These are phyloP conservation scores for Populus trichocarpa DNA, from an alignment of 441 rosid species.

Conservation along the genomic window DNA sequence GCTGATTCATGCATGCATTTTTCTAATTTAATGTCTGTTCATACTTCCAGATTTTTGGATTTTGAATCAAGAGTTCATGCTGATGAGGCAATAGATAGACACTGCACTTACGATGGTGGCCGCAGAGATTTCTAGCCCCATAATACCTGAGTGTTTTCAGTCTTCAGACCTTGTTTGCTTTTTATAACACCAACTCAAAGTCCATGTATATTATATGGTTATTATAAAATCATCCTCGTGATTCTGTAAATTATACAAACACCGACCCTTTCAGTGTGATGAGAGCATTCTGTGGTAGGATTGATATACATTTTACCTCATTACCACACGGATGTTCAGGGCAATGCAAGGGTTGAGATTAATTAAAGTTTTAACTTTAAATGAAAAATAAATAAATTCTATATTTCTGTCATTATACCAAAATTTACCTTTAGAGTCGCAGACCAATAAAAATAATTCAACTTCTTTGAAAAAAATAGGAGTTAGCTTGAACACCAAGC, in stretches of 20 bases:
- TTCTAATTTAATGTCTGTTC: constrained; percentile 11
- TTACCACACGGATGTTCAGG: not conserved
- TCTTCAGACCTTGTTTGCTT: constrained; percentile 6
- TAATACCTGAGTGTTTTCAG: not conserved
- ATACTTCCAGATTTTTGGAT: constrained; percentile 26
- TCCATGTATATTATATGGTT: not conserved
- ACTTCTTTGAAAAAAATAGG: not conserved
- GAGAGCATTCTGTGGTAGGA: not conserved
- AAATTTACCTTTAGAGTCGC: not conserved
- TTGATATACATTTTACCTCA: no score
- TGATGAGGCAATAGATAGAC: constrained; percentile 5
- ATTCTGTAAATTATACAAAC: not conserved
- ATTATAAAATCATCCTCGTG: not conserved
- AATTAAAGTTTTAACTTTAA: not conserved
- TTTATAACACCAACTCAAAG: constrained; percentile 6
- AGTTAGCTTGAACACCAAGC: not conserved
- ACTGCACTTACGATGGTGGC: constrained; percentile 13
- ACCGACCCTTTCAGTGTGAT: not conserved
- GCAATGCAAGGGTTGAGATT: not conserved
- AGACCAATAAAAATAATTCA: not conserved
- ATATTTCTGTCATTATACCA: not conserved
- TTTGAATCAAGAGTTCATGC: constrained; percentile 28
- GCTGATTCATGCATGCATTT: not conserved
- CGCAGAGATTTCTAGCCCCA: constrained; percentile 14
- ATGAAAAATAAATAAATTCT: no score